Evolutionary conservation across 83 land plant genomes (phyloP).

Genomic region (Picea abies): DNA sequence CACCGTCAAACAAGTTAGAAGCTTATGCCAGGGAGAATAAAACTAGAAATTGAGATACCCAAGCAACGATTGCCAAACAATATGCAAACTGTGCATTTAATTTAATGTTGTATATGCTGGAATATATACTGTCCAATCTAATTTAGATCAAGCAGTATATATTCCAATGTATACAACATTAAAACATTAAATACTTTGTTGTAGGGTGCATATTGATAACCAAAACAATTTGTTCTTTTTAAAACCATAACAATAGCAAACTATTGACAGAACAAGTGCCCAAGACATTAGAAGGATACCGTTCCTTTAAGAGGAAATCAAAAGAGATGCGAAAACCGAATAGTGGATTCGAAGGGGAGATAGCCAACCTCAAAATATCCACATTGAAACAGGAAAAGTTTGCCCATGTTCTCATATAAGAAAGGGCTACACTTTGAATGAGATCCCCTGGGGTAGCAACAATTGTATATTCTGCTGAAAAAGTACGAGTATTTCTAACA

Average conservation of each 20-base stretch:
- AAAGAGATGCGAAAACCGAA: conserved; percentile 31
- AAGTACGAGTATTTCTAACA: neutral
- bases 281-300: conserved; percentile 42
- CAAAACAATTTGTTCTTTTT: conserved; percentile 17
- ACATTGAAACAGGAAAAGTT: too few species aligned
- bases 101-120: too few species aligned
- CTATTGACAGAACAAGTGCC: conserved; percentile 50
- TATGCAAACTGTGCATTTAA: too few species aligned
- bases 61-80: neutral
- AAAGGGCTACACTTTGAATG: neutral
- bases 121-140: too few species aligned
- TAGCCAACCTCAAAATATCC: too few species aligned
- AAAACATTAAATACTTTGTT: too few species aligned
- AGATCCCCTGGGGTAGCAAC: conserved; percentile 1
- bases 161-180: too few species aligned
- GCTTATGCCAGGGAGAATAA: neutral
- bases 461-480: neutral
- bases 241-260: conserved; percentile 52
- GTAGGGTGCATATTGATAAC: too few species aligned
- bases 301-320: conserved; percentile 36
- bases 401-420: too few species aligned
- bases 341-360: too few species aligned
- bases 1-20: conserved; percentile 12
- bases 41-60: neutral
- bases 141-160: too few species aligned